Conservation (phyloP, 768 basidiomycete genomes). For the Auricularia auricula-judae region DNA sequence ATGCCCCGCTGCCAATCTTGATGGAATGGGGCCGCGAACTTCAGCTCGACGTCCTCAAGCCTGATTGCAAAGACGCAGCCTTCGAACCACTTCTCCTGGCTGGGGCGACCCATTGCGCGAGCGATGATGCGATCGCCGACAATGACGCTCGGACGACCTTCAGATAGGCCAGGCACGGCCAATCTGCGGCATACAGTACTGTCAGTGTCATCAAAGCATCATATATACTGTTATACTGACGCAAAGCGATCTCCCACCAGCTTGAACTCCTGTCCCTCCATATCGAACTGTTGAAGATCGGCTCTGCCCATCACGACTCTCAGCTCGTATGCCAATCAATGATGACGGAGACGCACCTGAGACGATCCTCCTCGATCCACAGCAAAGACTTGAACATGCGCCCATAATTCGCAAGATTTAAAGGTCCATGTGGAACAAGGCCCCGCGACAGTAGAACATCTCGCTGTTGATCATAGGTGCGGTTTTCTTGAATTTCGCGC, state of each 20-base stretch:
- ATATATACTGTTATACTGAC: constrained; percentile 6
- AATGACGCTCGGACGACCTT: constrained; percentile 47
- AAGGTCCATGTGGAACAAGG: constrained; percentile 22
- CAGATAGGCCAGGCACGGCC: constrained; percentile 42
- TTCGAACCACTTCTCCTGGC: constrained; percentile 19
- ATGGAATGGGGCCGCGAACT: constrained; percentile 34
- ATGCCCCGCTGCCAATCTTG: constrained; percentile 20
- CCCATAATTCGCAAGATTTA: constrained; percentile 30
- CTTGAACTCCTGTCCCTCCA: constrained; percentile 10
- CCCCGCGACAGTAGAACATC: constrained; percentile 15
- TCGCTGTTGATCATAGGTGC: constrained; percentile 9
- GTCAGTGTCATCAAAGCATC: neutral
- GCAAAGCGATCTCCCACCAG: constrained; percentile 15
- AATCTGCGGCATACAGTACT: constrained; percentile 23
- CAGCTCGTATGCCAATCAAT: neutral
- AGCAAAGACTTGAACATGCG: constrained; percentile 34
- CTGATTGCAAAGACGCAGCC: constrained; percentile 40
- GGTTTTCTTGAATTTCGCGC: constrained; percentile 7
- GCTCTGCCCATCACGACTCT: constrained; percentile 8
- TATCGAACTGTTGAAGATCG: constrained; percentile 24
- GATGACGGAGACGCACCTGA: neutral
- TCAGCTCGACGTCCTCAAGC: constrained; percentile 31
- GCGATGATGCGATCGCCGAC: constrained; percentile 37
- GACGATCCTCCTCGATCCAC: constrained; percentile 33
- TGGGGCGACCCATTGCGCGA: constrained; percentile 7